phyloP scores from a whole-genome alignment of 2,329 filamentous ascomycete species.

The Alternaria sp. region DNA sequence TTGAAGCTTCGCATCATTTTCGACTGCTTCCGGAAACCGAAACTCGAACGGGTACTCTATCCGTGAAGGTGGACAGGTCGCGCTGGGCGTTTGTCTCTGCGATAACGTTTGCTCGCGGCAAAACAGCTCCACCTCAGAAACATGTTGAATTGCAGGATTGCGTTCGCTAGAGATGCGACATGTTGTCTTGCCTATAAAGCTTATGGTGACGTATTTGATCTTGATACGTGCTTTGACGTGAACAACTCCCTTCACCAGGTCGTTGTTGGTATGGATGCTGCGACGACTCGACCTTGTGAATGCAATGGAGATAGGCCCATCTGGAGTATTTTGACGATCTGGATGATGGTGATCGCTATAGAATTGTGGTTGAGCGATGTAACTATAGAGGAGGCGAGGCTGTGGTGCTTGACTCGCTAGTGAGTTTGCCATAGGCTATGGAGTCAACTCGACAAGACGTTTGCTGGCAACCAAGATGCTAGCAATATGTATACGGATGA shows the following conservation, averaged over 20 bases:
- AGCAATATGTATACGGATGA: background rate
- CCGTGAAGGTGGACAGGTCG: slow-evolving; percentile 24
- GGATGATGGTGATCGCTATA: slow-evolving; percentile 31
- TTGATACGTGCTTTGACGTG: slow-evolving; percentile 24
- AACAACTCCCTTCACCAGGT: slow-evolving; percentile 30
- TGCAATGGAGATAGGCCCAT: slow-evolving; percentile 27
- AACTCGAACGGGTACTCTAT: slow-evolving; percentile 36
- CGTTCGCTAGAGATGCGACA: slow-evolving; percentile 27
- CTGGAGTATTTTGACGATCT: slow-evolving; percentile 25
- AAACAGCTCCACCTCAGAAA: slow-evolving; percentile 24
- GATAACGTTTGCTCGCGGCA: slow-evolving; percentile 20
- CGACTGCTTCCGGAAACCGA: slow-evolving; percentile 30
- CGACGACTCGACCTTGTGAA: slow-evolving; percentile 27
- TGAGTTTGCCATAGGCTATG: slow-evolving; percentile 10
- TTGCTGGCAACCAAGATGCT: background rate
- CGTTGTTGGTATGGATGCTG: slow-evolving; percentile 32
- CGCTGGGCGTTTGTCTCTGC: slow-evolving; percentile 17
- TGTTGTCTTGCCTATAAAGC: slow-evolving; percentile 28
- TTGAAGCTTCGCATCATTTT: slow-evolving; percentile 18
- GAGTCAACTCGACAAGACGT: background rate
- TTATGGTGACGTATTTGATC: slow-evolving; percentile 25
- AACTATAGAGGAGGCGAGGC: slow-evolving; percentile 28
- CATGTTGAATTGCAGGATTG: slow-evolving; percentile 23
- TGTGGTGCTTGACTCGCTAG: slow-evolving; percentile 11
- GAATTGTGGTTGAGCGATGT: slow-evolving; percentile 25